These are phyloP conservation scores for Gentiana macrophylla DNA, from an alignment of 257 asterid genomes.

Conservation along the genomic window DNA sequence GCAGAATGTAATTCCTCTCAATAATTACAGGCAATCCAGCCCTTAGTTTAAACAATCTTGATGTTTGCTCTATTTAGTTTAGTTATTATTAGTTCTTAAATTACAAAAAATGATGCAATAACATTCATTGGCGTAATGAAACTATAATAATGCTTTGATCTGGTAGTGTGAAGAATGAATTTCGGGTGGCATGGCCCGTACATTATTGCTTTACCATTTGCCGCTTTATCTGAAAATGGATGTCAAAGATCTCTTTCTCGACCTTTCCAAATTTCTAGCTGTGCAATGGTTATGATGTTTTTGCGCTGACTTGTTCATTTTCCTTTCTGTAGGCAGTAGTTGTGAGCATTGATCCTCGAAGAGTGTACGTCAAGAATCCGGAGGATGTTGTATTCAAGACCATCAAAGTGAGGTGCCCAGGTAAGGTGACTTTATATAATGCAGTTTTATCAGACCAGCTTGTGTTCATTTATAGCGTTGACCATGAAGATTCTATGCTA, in stretches of 20 bases:
- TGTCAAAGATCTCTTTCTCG: background rate
- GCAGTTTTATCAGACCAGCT: background rate
- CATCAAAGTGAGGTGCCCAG: constrained; percentile 57
- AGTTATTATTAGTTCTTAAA: too few species aligned
- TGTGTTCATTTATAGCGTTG: background rate
- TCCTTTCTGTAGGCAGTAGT: constrained; percentile 71
- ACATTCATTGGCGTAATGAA: too few species aligned
- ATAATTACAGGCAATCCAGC: too few species aligned
- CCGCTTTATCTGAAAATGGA: background rate
- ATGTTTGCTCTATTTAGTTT: too few species aligned
- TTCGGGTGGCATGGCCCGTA: too few species aligned
- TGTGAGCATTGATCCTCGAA: constrained; percentile 93
- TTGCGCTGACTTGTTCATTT: background rate
- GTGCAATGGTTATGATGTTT: background rate
- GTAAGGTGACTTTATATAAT: constrained; percentile 19
- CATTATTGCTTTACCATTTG: background rate
- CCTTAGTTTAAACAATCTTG: too few species aligned
- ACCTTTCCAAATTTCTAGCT: background rate
- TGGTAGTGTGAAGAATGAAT: too few species aligned
- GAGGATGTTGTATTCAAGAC: constrained; percentile 62
- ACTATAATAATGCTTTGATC: too few species aligned
- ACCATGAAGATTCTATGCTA: too few species aligned
- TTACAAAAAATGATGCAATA: too few species aligned
- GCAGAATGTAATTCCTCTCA: too few species aligned
- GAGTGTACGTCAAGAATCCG: constrained; percentile 67